phyloP scores from a whole-genome alignment of 1,284 basidiomycete species.

The Pseudozyma tsukubaensis region DNA sequence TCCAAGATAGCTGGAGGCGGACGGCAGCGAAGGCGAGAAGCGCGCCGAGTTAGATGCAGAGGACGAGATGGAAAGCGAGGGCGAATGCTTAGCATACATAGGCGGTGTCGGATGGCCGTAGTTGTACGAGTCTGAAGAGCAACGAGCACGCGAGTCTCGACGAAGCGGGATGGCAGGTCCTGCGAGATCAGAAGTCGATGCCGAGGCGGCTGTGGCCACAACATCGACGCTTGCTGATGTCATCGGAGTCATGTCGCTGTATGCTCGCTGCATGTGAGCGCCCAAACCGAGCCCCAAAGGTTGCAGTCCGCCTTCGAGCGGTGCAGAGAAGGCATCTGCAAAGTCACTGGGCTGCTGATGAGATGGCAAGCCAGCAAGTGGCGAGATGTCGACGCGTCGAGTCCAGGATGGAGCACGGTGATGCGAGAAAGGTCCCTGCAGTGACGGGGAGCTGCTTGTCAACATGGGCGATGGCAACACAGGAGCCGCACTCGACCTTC shows the following conservation, averaged over 20 bases:
- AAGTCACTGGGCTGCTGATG: neutral
- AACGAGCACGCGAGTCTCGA: conserved; percentile 37
- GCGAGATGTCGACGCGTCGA: conserved; percentile 23
- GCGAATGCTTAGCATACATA: conserved; percentile 8
- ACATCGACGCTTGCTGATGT: conserved; percentile 8
- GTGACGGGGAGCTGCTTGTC: conserved; percentile 13
- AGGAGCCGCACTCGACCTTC: conserved; percentile 30
- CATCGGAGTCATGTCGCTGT: conserved; percentile 34
- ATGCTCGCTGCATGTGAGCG: conserved; percentile 26
- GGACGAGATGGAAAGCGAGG: conserved; percentile 24
- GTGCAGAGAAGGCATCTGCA: neutral
- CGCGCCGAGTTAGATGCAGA: conserved; percentile 12
- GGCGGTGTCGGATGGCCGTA: conserved; percentile 4
- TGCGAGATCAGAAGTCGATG: conserved; percentile 5
- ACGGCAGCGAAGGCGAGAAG: conserved; percentile 12
- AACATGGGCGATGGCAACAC: conserved; percentile 20
- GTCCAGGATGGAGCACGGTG: conserved; percentile 55
- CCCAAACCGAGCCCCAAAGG: conserved; percentile 9
- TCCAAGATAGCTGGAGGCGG: conserved; percentile 4
- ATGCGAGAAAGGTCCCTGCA: conserved; percentile 51
- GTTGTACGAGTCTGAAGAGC: conserved; percentile 35
- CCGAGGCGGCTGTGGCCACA: conserved; percentile 12
- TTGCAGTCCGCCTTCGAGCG: conserved; percentile 8
- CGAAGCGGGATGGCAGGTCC: conserved; percentile 31
- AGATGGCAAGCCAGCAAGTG: conserved; percentile 9